A percentile compares a stretch with the other conserved stretches of the same genome.
Evolutionary conservation across 176 grass and related monocot genomes (phyloP).

Genomic region (Melocanna baccifera): DNA sequence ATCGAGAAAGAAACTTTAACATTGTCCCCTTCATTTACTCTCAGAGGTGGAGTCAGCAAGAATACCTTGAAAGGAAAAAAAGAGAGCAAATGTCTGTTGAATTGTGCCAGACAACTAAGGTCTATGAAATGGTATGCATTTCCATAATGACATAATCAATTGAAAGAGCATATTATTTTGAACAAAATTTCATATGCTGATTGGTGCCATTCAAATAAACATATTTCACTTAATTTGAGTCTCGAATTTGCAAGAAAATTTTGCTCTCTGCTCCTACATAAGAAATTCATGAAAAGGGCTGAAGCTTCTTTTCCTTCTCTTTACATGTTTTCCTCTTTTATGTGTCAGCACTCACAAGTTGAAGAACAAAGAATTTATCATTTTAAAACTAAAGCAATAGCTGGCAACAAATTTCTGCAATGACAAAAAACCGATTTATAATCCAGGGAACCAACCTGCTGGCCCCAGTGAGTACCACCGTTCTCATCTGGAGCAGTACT

Average conservation of each 20-base stretch:
- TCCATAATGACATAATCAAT: not conserved
- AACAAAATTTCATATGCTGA: not conserved
- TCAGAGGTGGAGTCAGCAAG: conserved; percentile 66
- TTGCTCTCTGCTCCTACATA: not conserved
- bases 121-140: not conserved
- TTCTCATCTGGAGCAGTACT: conserved; percentile 76
- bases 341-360: not conserved
- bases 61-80: conserved; percentile 51
- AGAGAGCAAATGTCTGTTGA: not conserved
- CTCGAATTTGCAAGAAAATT: not conserved
- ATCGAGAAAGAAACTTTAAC: conserved; percentile 75
- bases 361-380: not conserved
- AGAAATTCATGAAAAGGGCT: not conserved
- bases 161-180: not conserved
- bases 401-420: conserved; percentile 1
- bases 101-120: conserved; percentile 6
- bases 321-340: not conserved
- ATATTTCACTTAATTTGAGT: not conserved
- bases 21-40: conserved; percentile 70
- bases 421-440: not conserved
- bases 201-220: not conserved
- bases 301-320: not conserved
- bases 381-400: not conserved
- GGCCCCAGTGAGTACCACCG: conserved; percentile 85
- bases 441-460: conserved; percentile 66